Evolutionary conservation across 352 stramenopile species (phyloP).

Genomic region (Globisporangium nodosum): DNA sequence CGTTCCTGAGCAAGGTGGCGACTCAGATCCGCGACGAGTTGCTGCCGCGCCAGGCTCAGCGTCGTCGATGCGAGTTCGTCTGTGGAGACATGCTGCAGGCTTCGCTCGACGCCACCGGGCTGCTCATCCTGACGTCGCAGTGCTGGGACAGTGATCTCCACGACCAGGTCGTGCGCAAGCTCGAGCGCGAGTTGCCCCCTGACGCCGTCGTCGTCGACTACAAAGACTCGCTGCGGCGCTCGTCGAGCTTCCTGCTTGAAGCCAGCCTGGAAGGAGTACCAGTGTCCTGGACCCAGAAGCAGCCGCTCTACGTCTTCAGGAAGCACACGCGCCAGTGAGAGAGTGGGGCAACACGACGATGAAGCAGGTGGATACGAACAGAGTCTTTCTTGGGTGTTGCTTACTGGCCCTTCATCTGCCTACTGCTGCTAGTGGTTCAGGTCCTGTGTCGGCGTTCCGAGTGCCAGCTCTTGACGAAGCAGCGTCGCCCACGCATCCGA

Average conservation of each 20-base stretch:
- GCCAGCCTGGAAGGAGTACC: constrained; percentile 15
- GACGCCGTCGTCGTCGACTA: constrained; percentile 48
- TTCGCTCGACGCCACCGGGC: constrained; percentile 14
- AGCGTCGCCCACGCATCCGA: not conserved
- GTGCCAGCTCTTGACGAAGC: not conserved
- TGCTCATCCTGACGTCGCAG: constrained; percentile 55
- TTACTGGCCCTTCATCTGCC: not conserved
- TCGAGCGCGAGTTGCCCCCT: constrained; percentile 28
- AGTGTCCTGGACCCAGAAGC: constrained; percentile 38
- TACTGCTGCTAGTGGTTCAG: not conserved
- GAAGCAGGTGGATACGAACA: not conserved
- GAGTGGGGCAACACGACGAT: not conserved
- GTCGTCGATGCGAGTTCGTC: constrained; percentile 21
- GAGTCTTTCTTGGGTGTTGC: not conserved
- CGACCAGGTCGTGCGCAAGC: constrained; percentile 26
- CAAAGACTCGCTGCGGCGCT: constrained; percentile 25
- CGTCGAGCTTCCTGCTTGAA: constrained; percentile 20
- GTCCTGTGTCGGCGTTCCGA: not conserved
- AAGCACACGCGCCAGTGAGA: not conserved
- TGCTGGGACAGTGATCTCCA: constrained; percentile 49
- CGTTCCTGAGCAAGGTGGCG: constrained; percentile 29
- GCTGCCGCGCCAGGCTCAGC: constrained; percentile 5
- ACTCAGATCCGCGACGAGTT: constrained; percentile 14
- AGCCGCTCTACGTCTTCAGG: constrained; percentile 37
- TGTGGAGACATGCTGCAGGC: constrained; percentile 39